Evolutionary conservation across 1,139 yeast species (phyloP).

Genomic region (Zygotorulaspora mrakii): DNA sequence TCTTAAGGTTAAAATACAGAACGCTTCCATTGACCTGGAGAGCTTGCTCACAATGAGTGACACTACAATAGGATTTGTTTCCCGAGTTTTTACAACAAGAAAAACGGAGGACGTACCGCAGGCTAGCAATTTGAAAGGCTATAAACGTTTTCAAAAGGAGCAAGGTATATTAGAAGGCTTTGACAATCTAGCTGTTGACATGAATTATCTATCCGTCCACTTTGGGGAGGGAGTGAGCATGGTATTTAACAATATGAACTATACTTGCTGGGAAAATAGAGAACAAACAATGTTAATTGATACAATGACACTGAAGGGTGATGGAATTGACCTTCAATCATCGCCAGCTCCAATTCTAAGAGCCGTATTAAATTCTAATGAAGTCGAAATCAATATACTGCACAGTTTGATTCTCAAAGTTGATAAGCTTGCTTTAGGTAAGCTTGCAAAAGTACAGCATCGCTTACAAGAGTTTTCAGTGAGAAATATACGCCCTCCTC

Average conservation of each 20-base stretch:
- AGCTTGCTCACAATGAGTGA: conserved; percentile 15
- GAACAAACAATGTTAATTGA: conserved; percentile 12
- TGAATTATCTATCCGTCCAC: conserved; percentile 7
- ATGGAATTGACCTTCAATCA: conserved; percentile 6
- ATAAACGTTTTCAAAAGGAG: conserved; percentile 29
- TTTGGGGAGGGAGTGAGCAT: conserved; percentile 15
- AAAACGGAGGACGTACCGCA: conserved; percentile 4
- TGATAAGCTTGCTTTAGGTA: conserved; percentile 4
- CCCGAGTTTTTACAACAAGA: conserved; percentile 1
- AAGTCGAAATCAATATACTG: conserved; percentile 6
- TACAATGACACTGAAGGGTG: conserved; percentile 11
- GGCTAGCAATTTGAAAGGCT: conserved; percentile 16
- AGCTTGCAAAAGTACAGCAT: conserved; percentile 1
- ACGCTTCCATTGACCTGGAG: conserved; percentile 15
- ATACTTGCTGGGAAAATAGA: conserved; percentile 16
- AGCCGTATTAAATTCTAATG: conserved; percentile 9
- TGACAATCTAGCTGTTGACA: conserved; percentile 12
- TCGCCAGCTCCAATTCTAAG: conserved; percentile 12
- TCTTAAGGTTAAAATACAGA: conserved; percentile 16
- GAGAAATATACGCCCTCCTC: too few relatives aligned
- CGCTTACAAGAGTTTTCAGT: conserved; percentile 7
- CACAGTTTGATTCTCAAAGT: conserved; percentile 6
- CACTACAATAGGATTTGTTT: conserved; percentile 9
- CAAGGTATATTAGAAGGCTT: conserved; percentile 19
- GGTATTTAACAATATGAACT: conserved; percentile 10